Conservation (phyloP, 2,329 filamentous ascomycete species). For the Fusarium sp. region DNA sequence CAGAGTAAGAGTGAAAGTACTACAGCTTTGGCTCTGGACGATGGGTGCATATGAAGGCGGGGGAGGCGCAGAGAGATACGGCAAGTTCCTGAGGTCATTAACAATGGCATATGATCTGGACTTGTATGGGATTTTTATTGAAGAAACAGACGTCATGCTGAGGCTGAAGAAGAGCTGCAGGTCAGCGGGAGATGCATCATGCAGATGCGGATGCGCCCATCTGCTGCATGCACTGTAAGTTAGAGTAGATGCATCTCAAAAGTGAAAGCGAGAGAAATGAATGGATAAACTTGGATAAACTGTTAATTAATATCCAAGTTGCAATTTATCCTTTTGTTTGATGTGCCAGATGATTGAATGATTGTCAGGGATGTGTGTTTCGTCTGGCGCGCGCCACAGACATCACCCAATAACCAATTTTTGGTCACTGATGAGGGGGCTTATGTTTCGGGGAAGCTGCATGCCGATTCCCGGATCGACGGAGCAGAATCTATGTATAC, state of each 20-base stretch:
- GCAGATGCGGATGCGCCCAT: slow-evolving; percentile 27
- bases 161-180: slow-evolving; percentile 46
- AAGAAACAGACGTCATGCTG: slow-evolving; percentile 36
- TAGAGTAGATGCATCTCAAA: neutral
- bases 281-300: slow-evolving; percentile 3
- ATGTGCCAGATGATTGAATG: slow-evolving; percentile 7
- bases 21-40: neutral
- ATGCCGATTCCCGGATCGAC: slow-evolving; percentile 37
- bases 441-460: slow-evolving; percentile 35
- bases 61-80: slow-evolving; percentile 27
- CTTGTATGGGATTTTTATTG: neutral
- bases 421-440: neutral
- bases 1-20: slow-evolving; percentile 1
- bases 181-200: slow-evolving; percentile 41
- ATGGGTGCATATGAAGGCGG: slow-evolving; percentile 15
- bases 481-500: slow-evolving; percentile 9
- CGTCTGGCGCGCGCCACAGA: slow-evolving; percentile 46
- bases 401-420: slow-evolving; percentile 14
- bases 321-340: slow-evolving; percentile 9
- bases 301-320: slow-evolving; percentile 1
- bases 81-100: slow-evolving; percentile 18
- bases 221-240: slow-evolving; percentile 9
- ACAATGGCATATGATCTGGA: neutral
- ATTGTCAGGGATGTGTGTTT: slow-evolving; percentile 41
- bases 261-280: neutral